phyloP scores from a whole-genome alignment of 1,284 basidiomycete species.

The Ganoderma leucocontextum region DNA sequence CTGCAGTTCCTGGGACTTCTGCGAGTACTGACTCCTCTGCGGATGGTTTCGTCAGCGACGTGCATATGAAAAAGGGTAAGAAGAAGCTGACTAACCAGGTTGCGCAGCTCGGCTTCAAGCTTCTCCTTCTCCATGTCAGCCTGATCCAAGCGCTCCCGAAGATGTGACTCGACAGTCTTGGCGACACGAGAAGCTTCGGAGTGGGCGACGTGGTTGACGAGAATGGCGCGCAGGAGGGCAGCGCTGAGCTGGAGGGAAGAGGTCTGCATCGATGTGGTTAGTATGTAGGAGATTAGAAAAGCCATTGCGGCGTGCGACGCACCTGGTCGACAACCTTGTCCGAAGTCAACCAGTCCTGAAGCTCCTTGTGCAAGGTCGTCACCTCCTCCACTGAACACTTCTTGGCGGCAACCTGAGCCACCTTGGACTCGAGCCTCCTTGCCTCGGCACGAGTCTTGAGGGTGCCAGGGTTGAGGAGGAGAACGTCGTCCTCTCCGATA shows the following conservation, averaged over 20 bases:
- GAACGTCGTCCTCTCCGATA: conserved; percentile 53
- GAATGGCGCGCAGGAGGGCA: conserved; percentile 77
- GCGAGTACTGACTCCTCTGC: conserved; percentile 66
- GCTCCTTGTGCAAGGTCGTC: conserved; percentile 73
- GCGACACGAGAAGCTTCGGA: conserved; percentile 73
- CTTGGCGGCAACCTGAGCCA: conserved; percentile 80
- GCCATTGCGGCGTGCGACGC: conserved; percentile 35
- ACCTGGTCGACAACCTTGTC: conserved; percentile 72
- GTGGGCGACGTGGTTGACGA: conserved; percentile 81
- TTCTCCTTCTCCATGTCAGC: conserved; percentile 63
- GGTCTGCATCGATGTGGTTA: conserved; percentile 45
- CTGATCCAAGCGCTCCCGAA: conserved; percentile 71
- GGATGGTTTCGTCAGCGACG: conserved; percentile 31
- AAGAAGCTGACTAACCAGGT: conserved; percentile 59
- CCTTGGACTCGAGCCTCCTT: conserved; percentile 75
- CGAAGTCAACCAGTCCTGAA: conserved; percentile 72
- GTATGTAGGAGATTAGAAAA: conserved; percentile 25
- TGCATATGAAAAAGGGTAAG: conserved; percentile 30
- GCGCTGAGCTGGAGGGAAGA: conserved; percentile 62
- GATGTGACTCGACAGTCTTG: conserved; percentile 63
- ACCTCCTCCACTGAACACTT: conserved; percentile 87
- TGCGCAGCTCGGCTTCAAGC: conserved; percentile 71
- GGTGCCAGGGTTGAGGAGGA: conserved; percentile 50
- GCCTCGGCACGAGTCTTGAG: conserved; percentile 61
- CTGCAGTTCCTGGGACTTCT: conserved; percentile 76